phyloP scores from a whole-genome alignment of 176 grass and related monocot genomes.

The Oryza glaberrima region DNA sequence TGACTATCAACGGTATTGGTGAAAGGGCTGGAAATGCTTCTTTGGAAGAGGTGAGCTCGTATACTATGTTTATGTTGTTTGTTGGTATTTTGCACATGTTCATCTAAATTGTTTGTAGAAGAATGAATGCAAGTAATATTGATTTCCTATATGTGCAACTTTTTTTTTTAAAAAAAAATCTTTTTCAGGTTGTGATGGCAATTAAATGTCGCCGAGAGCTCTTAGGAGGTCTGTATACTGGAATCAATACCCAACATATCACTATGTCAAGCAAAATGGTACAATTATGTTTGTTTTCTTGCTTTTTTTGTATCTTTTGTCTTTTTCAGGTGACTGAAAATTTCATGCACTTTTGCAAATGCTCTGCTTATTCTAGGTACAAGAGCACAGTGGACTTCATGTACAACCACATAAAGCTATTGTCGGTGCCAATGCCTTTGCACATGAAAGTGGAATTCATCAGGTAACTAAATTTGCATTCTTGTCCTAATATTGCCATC shows the following conservation, averaged over 20 bases:
- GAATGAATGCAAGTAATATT: not conserved
- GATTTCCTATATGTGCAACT: not conserved
- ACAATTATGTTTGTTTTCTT: slow-evolving; percentile 29
- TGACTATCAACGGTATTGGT: slow-evolving; percentile 97
- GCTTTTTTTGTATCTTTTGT: not conserved
- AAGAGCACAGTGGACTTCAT: slow-evolving; percentile 89
- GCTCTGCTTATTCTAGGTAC: slow-evolving; percentile 62
- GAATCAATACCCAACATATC: slow-evolving; percentile 89
- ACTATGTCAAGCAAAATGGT: slow-evolving; percentile 96
- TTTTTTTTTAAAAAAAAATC: not conserved
- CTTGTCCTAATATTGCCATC: not conserved
- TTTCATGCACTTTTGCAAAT: slow-evolving; percentile 8
- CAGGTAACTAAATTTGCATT: slow-evolving; percentile 57
- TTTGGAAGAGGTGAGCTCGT: slow-evolving; percentile 79
- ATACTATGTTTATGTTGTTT: slow-evolving; percentile 24
- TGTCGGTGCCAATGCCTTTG: slow-evolving; percentile 99
- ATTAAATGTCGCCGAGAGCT: slow-evolving; percentile 83
- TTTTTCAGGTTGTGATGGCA: slow-evolving; percentile 80
- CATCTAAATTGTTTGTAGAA: not conserved
- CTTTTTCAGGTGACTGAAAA: slow-evolving; percentile 25
- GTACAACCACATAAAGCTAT: slow-evolving; percentile 99
- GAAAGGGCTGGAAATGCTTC: slow-evolving; percentile 99
- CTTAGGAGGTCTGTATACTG: slow-evolving; percentile 81
- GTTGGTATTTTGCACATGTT: not conserved
- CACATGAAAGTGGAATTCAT: slow-evolving; percentile 99